Evolutionary conservation across 78 protist species (phyloP), one percentile per base, ranked within the genome.

Genomic region (Capsaspora owczarzaki): DNA sequence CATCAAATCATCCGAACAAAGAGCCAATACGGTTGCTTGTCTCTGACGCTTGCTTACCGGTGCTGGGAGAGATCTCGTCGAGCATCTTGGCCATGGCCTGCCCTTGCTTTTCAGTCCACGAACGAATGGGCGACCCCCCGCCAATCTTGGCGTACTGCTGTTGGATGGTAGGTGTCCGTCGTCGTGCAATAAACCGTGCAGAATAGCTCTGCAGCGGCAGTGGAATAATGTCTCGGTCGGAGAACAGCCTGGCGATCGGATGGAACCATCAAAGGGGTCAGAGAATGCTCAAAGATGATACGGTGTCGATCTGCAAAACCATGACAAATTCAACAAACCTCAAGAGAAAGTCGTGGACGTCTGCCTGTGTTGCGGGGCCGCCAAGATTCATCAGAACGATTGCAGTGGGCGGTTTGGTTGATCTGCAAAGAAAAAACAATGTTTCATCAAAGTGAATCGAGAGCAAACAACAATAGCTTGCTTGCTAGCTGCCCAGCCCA

Each of bases 301-400:
- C 35, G 22, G 19, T 66, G 35, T 14, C 4, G 33, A 33, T 61
- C 5, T 31, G 70, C 70, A 61, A 19, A 27, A 5, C 19, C 70
- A 33, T 12, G 14, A 14, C 51, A 69, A 8, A 35, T 8, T 2
- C 35, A 8, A 90, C 87, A 41, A 86, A 85, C 76, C 94, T 81
- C 33, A 70, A 84, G 10, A 92, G 86, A 69, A 92, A 92, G 60
- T 85, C 83, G 46, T 92, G 87, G 29, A 89, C 93, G 33, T 92
- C 91, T 1, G 79, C 89, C 20, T 37, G 80, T 41, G 51, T 85
- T 25, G 71, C 56, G 38, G 95, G 95, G 2, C 95, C 95, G 42
- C 95, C 95, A 53, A 92, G 56, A 78, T 92, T 92, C 84, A 92
- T 81, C 91, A 92, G 79, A 31, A 92, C 85, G 61, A 92, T 81